Base-by-base conservation (phyloP, 2,329 filamentous ascomycete species). In the Capronia epimyces region DNA sequence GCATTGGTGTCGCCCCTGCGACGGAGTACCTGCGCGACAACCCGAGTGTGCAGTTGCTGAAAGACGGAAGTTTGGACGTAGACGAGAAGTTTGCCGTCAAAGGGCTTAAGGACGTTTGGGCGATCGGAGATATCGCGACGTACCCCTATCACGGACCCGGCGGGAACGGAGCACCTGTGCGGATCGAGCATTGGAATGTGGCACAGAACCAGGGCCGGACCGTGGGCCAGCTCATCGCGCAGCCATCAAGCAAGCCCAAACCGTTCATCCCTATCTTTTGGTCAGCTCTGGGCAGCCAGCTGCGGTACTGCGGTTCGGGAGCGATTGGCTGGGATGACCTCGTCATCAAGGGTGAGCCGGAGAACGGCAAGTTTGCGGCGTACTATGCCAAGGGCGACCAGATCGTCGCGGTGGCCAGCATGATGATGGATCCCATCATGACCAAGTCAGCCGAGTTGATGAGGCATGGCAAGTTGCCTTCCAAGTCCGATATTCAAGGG, bases 171-270 rank as follows among this genome's bases (percentile, higher is more conserved):
- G 77, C 76, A 39, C 77, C 78, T 15, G 81, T 86, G 1, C 84
- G 93, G 57, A 96, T 97, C 65, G 93, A 98, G 75, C 93, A 98
- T 68, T 98, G 93, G 93, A 61, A 96, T 69, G 93, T 98, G 2
- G 93, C 93, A 3, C 93, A 97, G 65, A 96, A 97, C 64, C 77
- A 87, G 1, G 93, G 93, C 2, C 86, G 91, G 37, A 78, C 79
- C 20, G 91, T 86, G 1, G 93, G 89, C 1, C 76, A 76, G 46
- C 81, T 87, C 62, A 95, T 98, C 64, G 78, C 82, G 59, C 75
- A 85, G 62, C 79, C 84, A 0, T 69, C 57, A 57, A 6, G 67
- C 76, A 40, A 75, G 77, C 75, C 82, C 0, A 82, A 86, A 61
- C 75, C 80, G 2, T 96, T 95, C 69, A 91, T 93, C 51, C 93